Base-by-base conservation (phyloP, 805 yeast species). In the Cyberlindnera euphorbiae region DNA sequence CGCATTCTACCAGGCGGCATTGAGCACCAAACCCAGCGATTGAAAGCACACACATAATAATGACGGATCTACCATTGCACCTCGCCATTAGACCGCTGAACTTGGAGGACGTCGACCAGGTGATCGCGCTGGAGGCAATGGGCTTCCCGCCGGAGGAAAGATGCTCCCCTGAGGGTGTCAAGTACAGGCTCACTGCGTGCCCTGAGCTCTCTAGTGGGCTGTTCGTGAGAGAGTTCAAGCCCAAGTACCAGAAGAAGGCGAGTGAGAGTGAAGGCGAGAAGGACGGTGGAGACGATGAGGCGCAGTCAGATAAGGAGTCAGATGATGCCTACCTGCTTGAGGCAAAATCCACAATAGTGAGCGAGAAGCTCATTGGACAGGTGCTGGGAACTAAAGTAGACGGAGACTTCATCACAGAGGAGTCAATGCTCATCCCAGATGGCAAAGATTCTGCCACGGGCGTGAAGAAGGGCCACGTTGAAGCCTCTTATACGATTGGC, bases 131-230 rank as follows among this genome's bases (percentile, higher is more conserved):
- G 28, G 97, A 90, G 58, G 56, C 58, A 6, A 56, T 60, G 32
- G 87, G 94, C 6, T 87, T 89, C 60, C 77, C 83, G 3, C 77
- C 74, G 24, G 55, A 60, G 11, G 95, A 87, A 62, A 69, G 94
- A 39, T 80, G 85, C 29, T 57, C 84, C 10, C 53, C 52, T n/a
- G 86, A 78, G 33, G 79, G 73, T 46, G 59, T 77, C 36, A 64
- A 62, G 45, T 90, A 85, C 64, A 71, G 97, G 49, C 67, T 90
- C 45, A 70, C 71, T 1, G 77, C 66, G 4, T 89, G 97, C 57
- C 97, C 97, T 8, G 98, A 90, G 58, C 72, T 90, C 39, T 78
- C 93, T 46, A 77, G 89, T 6, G 97, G 97, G 3, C 68, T 93
- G 38, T 93, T 90, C 53, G 68, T 87, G 34, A 70, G 96, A 54